phyloP scores from a whole-genome alignment of 139 green algal species.

The Coelastrella sp. region DNA sequence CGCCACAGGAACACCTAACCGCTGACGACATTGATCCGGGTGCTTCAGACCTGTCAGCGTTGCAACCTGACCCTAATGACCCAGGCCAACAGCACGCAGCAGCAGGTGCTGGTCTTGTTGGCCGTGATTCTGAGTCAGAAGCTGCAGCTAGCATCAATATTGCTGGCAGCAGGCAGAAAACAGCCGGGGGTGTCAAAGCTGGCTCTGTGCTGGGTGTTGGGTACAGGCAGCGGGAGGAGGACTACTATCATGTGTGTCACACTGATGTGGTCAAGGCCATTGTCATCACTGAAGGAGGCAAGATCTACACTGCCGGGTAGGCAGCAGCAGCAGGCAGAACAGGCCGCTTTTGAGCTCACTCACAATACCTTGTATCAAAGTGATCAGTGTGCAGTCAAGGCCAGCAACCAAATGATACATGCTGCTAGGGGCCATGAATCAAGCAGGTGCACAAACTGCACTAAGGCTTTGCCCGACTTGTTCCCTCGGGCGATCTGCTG shows the following conservation, averaged over 20 bases:
- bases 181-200: background rate
- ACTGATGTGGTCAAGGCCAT: slow-evolving; percentile 76
- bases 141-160: slow-evolving; percentile 5
- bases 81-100: background rate
- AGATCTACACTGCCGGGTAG: slow-evolving; percentile 74
- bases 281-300: slow-evolving; percentile 71
- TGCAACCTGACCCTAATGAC: background rate
- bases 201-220: background rate
- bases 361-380: no score
- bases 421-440: no score
- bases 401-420: no score
- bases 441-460: no score
- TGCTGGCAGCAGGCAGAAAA: slow-evolving; percentile 21
- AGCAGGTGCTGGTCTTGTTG: background rate
- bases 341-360: no score
- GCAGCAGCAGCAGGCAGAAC: background rate
- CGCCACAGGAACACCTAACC: background rate
- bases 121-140: background rate
- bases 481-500: no score
- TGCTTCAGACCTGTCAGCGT: background rate
- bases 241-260: slow-evolving; percentile 60
- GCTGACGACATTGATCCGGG: background rate
- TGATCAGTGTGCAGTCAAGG: no score
- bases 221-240: slow-evolving; percentile 37
- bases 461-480: no score